Base-by-base conservation (phyloP, 1,284 basidiomycete species). In the Boletus subluridellus region DNA sequence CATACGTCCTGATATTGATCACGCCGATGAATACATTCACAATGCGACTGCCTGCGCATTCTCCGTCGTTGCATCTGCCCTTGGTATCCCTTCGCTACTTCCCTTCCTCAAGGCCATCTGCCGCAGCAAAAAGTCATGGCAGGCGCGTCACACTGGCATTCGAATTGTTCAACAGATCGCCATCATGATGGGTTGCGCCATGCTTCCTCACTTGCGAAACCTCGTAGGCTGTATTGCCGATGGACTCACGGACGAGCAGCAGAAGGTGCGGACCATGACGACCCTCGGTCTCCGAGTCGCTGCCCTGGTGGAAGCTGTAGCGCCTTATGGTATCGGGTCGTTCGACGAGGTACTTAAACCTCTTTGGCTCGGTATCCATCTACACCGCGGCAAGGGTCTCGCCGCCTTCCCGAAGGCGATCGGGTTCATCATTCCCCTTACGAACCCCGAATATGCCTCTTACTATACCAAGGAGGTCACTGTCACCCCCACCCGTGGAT, bases 181-280 rank as follows among this genome's bases (percentile, higher is more conserved):
- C 24, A 97, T 99, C 72, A 98, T 99, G 95, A 98, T 98, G 95
- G 96, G 97, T 24, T 98, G 96, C 69, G 97, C 96, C n/a, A 92
- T 99, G 38, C 83, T 99, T 5, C 97, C 97, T 17, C 97, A 99
- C 74, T 81, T 99, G 48, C 91, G 95, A 59, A 98, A 97, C 70
- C 82, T 99, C 39, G 96, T 99, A 44, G 94, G 98, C 65, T 95
- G 95, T 65, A 94, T 99, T 56, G 94, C 95, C 2, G 93, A 96
- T 66, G 97, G 97, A 26, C 81, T 99, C 48, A 88, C 94, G 49
- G 97, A 99, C 69, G 97, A 99, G 66, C 96, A 99, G 76, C 96
- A 98, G 75, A 99, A 99, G 73, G 97, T 99, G 56, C 84, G 95
- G 66, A 99, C 97, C 3, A 99, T 99, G 97, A 98, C 97, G 10